phyloP scores from a whole-genome alignment of 1,139 yeast species.

The Debaryomyces psychrophilus region DNA sequence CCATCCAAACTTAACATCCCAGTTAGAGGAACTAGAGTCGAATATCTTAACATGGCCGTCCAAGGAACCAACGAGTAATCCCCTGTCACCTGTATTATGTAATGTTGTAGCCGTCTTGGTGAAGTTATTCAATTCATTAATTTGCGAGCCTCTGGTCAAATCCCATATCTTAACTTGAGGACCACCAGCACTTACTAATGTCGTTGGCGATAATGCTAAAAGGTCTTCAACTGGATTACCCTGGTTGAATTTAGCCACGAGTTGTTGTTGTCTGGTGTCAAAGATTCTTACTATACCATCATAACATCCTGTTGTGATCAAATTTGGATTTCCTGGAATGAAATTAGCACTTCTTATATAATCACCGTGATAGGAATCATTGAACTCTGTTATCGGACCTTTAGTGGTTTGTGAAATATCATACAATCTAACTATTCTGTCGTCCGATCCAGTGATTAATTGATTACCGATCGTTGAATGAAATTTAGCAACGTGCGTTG shows the following conservation, averaged over 20 bases:
- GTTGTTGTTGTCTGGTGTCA: conserved; percentile 69
- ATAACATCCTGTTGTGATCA: conserved; percentile 91
- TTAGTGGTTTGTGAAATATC: conserved; percentile 77
- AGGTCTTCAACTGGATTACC: conserved; percentile 83
- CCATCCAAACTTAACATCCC: conserved; percentile 97
- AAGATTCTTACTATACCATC: conserved; percentile 87
- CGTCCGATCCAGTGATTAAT: conserved; percentile 88
- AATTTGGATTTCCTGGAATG: conserved; percentile 71
- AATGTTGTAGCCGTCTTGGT: conserved; percentile 91
- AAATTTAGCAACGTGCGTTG: conserved; percentile 94
- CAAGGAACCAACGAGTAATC: conserved; percentile 87
- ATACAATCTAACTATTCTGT: conserved; percentile 80
- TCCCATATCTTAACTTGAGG: conserved; percentile 92
- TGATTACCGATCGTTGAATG: conserved; percentile 75
- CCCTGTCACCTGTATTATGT: conserved; percentile 68
- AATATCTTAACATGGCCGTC: conserved; percentile 97
- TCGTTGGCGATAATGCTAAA: conserved; percentile 78
- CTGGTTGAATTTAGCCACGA: conserved; percentile 42
- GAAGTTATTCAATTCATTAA: conserved; percentile 73
- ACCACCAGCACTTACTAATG: conserved; percentile 84
- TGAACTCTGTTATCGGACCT: conserved; percentile 67
- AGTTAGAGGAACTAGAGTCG: conserved; percentile 70
- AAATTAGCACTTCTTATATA: conserved; percentile 84
- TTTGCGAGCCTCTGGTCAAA: conserved; percentile 69
- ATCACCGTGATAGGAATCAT: conserved; percentile 73